Evolutionary conservation across 75 land plant genomes (phyloP).

Genomic region (Sequoiadendron giganteum): DNA sequence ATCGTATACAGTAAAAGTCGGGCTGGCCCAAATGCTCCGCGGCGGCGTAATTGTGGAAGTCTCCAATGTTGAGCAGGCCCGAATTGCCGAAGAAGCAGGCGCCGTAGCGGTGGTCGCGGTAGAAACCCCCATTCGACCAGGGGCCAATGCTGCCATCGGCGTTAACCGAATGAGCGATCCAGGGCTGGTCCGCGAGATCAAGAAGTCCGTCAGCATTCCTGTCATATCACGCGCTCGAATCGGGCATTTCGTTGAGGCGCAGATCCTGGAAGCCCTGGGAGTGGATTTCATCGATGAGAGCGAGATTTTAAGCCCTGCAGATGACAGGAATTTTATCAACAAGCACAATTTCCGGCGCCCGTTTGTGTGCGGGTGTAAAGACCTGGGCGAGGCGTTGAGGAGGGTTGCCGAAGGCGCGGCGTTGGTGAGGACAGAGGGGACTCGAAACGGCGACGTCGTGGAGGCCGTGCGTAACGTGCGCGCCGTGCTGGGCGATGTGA

Average conservation of each 20-base stretch:
- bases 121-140: slow-evolving; percentile 11
- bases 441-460: slow-evolving; percentile 37
- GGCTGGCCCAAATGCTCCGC: slow-evolving; percentile 36
- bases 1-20: slow-evolving; percentile 39
- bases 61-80: slow-evolving; percentile 18
- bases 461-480: slow-evolving; percentile 51
- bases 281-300: slow-evolving; percentile 46
- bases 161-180: slow-evolving; percentile 45
- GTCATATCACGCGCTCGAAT: slow-evolving; percentile 46
- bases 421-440: slow-evolving; percentile 19
- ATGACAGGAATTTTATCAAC: slow-evolving; percentile 34
- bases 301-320: slow-evolving; percentile 35
- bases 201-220: slow-evolving; percentile 35
- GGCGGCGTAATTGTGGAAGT: slow-evolving; percentile 43
- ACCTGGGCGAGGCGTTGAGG: slow-evolving; percentile 35
- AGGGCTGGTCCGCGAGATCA: slow-evolving; percentile 30
- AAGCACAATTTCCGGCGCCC: slow-evolving; percentile 41
- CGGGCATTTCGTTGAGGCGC: slow-evolving; percentile 46
- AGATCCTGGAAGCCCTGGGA: slow-evolving; percentile 36
- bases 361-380: slow-evolving; percentile 38
- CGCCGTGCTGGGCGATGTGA: slow-evolving; percentile 53
- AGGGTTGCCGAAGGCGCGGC: slow-evolving; percentile 43
- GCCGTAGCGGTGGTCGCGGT: slow-evolving; percentile 31
- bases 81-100: slow-evolving; percentile 38
- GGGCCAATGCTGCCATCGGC: neutral